Evolutionary conservation across 306 rosid species (phyloP), one percentile per base, ranked within the genome.

Genomic region (Malus orientalis): DNA sequence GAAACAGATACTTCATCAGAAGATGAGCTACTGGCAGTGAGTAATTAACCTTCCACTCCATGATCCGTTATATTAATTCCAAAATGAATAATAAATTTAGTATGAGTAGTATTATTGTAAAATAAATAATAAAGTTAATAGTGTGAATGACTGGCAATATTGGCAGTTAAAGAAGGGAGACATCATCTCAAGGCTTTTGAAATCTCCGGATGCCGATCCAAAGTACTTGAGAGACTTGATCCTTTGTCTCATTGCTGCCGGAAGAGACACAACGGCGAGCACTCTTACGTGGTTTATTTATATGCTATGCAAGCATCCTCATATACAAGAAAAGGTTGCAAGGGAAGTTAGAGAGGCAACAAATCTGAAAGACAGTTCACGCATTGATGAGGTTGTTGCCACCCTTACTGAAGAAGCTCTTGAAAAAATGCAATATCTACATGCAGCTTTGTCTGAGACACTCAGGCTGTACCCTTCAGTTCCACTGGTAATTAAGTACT

Each of bases 381-480:
- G 62, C n/a, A 51, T 77, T 72, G 79, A 80, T 29, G 88, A 87
- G 38, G 49, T 83, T 38, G 86, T 69, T 42, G 84, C 11, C 68
- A 67, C 67, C 15, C 51, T 89, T 42, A 87, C 84, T 0, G 87
- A 86, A 58, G 83, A 86, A 72, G 74, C 66, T 68, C 55, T 86
- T 33, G 85, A 87, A 45, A 91, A 85, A 77, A 87, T 91, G 91
- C 82, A 70, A 44, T 86, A 82, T 79, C 86, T 89, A 4, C 78
- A 75, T 81, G 90, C 91, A 54, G 66, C 90, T 74, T 69, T 87
- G 71, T 74, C 81, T 33, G 96, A 91, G 79, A 89, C 88, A 6
- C 78, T 81, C 59, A 87, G 91, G 65, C 87, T 91, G 49, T 80
- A 91, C 70, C 93, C 96, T 42, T 80, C 93, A 70, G 82, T 86